These are phyloP conservation scores for Boletus insuetus DNA, from an alignment of 768 basidiomycete species.

Conservation along the genomic window DNA sequence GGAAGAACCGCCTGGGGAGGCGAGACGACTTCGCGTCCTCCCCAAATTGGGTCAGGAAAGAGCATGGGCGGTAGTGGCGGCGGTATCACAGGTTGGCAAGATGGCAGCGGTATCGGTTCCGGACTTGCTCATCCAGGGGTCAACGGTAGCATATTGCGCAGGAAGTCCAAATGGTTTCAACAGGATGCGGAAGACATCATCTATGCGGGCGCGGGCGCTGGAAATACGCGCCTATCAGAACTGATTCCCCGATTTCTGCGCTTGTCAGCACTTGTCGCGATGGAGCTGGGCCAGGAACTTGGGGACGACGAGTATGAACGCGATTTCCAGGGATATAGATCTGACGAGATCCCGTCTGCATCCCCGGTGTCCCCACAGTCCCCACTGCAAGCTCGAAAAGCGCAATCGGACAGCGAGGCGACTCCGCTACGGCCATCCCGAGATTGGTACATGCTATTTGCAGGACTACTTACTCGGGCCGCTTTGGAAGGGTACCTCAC, in stretches of 20 bases:
- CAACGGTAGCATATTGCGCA: conserved; percentile 57
- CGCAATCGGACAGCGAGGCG: conserved; percentile 38
- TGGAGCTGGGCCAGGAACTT: conserved; percentile 72
- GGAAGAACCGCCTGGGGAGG: conserved; percentile 29
- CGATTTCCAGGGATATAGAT: conserved; percentile 29
- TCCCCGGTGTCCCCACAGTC: conserved; percentile 14
- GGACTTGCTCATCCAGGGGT: conserved; percentile 59
- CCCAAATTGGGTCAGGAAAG: conserved; percentile 18
- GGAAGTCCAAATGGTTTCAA: conserved; percentile 36
- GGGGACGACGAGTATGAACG: conserved; percentile 49
- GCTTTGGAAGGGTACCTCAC: conserved; percentile 83
- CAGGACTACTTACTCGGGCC: conserved; percentile 76
- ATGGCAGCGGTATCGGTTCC: conserved; percentile 70
- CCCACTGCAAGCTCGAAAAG: conserved; percentile 14
- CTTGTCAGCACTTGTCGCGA: conserved; percentile 74
- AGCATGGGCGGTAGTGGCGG: conserved; percentile 36
- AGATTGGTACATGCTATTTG: conserved; percentile 81
- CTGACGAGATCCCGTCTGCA: conserved; percentile 11
- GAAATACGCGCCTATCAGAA: conserved; percentile 63
- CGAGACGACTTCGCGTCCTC: conserved; percentile 20
- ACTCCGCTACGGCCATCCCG: conserved; percentile 64
- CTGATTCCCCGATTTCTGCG: conserved; percentile 71
- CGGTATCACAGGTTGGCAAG: conserved; percentile 71
- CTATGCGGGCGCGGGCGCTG: conserved; percentile 40
- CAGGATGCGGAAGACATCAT: conserved; percentile 22